These are phyloP conservation scores for Pyrenopolyporus hunteri DNA, from an alignment of 495 filamentous ascomycete species.

Conservation along the genomic window DNA sequence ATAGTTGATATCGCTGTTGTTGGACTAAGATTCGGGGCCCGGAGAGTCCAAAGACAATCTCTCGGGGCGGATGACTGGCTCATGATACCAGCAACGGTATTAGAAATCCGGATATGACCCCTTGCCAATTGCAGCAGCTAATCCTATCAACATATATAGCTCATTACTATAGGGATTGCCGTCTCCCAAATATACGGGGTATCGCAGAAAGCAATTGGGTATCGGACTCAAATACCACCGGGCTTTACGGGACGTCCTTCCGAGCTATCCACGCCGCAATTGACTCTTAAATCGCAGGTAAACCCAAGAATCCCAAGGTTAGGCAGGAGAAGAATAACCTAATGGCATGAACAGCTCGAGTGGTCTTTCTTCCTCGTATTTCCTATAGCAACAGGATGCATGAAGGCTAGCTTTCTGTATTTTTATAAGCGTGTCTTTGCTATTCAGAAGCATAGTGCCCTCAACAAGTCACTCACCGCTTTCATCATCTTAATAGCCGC, in stretches of 20 bases:
- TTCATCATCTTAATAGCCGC: neutral
- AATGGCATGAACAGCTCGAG: conserved; percentile 20
- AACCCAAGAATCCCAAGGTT: neutral
- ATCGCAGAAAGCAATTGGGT: conserved; percentile 19
- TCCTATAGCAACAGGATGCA: conserved; percentile 30
- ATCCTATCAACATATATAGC: conserved; percentile 14
- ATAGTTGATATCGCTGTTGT: conserved; percentile 25
- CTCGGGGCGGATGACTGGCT: conserved; percentile 47
- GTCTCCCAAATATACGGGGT: conserved; percentile 31
- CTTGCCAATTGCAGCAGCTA: too few species aligned
- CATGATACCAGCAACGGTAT: conserved; percentile 42
- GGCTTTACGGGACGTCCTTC: conserved; percentile 8
- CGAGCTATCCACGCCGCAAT: conserved; percentile 18
- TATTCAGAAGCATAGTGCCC: conserved; percentile 2
- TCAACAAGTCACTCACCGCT: conserved; percentile 17
- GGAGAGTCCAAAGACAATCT: conserved; percentile 32
- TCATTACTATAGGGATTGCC: conserved; percentile 27
- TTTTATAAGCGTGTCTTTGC: conserved; percentile 39
- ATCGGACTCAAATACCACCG: conserved; percentile 16
- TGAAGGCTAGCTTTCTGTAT: conserved; percentile 35
- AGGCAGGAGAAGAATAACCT: neutral
- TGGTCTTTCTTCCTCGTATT: conserved; percentile 32
- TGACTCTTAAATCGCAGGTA: conserved; percentile 19
- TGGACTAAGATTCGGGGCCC: conserved; percentile 36
- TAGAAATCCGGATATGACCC: neutral